A percentile compares a stretch with the other conserved stretches of the same genome.
Conservation (phyloP, 2,329 filamentous ascomycete species). For the Davidsoniella neocaledoniae region DNA sequence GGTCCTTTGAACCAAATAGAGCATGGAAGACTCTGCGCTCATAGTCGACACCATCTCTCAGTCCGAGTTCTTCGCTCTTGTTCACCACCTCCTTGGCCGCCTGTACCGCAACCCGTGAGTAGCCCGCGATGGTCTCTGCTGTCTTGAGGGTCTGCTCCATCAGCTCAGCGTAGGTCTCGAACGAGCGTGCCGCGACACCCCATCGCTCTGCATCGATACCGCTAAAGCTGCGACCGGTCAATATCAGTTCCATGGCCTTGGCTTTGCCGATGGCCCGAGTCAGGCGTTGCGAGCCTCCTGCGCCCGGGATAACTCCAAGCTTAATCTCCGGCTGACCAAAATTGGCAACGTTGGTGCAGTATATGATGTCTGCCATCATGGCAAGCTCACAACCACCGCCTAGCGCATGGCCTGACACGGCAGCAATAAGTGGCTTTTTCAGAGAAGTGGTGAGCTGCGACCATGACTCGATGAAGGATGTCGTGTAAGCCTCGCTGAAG, state of each 20-base stretch:
- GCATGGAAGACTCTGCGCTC: slow-evolving; percentile 87
- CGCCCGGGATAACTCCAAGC: slow-evolving; percentile 80
- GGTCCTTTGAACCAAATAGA: slow-evolving; percentile 84
- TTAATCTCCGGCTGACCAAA: slow-evolving; percentile 98
- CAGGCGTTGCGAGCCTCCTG: slow-evolving; percentile 76
- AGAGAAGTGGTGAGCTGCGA: slow-evolving; percentile 66
- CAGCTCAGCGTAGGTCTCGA: slow-evolving; percentile 63
- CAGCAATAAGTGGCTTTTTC: slow-evolving; percentile 88
- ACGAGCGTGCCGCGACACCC: slow-evolving; percentile 74
- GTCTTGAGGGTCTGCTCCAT: slow-evolving; percentile 68
- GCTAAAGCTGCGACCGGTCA: slow-evolving; percentile 70
- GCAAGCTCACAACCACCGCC: slow-evolving; percentile 93
- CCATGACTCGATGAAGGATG: slow-evolving; percentile 91
- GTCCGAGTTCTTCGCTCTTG: slow-evolving; percentile 82
- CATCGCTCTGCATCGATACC: slow-evolving; percentile 75
- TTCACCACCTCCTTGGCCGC: slow-evolving; percentile 97
- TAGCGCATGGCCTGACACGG: slow-evolving; percentile 85
- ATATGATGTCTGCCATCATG: slow-evolving; percentile 93
- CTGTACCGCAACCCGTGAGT: slow-evolving; percentile 73
- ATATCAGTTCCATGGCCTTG: slow-evolving; percentile 78
- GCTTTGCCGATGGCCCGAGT: slow-evolving; percentile 71
- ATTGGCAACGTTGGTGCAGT: slow-evolving; percentile 70
- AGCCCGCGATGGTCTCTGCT: slow-evolving; percentile 75
- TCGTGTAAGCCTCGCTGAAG: slow-evolving; percentile 74
- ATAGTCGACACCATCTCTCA: slow-evolving; percentile 85